These are phyloP conservation scores for Corchorus olitorius DNA, from an alignment of 345 rosid species.

Conservation along the genomic window DNA sequence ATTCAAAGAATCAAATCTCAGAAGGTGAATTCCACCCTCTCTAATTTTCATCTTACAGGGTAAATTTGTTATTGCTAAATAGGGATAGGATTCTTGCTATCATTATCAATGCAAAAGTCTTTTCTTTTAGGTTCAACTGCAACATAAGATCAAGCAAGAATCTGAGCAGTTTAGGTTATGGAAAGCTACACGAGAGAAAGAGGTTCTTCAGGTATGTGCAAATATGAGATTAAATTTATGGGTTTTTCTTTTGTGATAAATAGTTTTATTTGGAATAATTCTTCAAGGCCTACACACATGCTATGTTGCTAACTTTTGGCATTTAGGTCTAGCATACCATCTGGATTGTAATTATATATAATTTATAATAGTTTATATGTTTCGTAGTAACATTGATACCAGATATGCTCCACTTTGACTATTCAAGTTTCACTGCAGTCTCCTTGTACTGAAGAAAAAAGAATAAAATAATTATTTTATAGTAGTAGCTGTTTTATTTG, in stretches of 20 bases:
- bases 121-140: conserved; percentile 18
- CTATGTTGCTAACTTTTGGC: background rate
- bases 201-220: conserved; percentile 85
- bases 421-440: background rate
- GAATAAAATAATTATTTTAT: no score
- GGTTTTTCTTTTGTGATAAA: background rate
- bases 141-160: conserved; percentile 22
- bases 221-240: background rate
- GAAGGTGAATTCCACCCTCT: conserved; percentile 1
- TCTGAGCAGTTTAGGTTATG: conserved; percentile 42
- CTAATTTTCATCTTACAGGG: background rate
- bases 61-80: background rate
- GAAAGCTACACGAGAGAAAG: conserved; percentile 94
- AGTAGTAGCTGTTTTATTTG: background rate
- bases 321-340: background rate
- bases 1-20: conserved; percentile 54
- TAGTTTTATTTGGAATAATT: background rate
- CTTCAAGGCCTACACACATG: background rate
- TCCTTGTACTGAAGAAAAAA: background rate
- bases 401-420: conserved; percentile 3
- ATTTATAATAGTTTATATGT: background rate
- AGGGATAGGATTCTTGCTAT: background rate
- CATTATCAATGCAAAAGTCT: background rate
- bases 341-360: background rate
- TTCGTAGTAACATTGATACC: background rate